These are phyloP conservation scores for Mycena vulgaris DNA, from an alignment of 768 basidiomycete genomes.

Conservation along the genomic window DNA sequence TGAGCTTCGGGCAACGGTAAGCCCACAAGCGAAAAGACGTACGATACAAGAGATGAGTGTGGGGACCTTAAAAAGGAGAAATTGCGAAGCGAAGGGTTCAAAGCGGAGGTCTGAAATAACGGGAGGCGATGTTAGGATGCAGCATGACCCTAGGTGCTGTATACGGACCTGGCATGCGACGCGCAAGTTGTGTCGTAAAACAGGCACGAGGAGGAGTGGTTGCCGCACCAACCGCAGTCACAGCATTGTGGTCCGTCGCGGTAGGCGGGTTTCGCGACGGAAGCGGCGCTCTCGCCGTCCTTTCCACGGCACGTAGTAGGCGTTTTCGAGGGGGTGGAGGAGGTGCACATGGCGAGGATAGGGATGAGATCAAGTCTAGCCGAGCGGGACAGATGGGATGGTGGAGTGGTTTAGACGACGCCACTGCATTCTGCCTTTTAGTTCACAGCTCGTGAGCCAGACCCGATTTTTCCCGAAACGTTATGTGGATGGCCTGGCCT, in stretches of 20 bases:
- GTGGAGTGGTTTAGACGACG: not conserved
- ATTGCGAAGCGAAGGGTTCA: too few species aligned
- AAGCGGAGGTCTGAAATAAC: too few species aligned
- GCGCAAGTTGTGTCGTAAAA: slow-evolving; percentile 32
- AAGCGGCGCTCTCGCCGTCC: slow-evolving; percentile 1
- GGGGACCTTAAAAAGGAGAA: not conserved
- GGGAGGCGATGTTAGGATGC: too few species aligned
- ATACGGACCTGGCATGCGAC: too few species aligned
- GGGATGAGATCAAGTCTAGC: not conserved
- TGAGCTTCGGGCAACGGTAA: too few species aligned
- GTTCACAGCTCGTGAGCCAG: not conserved
- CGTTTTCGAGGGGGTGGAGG: not conserved
- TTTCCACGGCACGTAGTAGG: not conserved
- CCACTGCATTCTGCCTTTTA: not conserved
- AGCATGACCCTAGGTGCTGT: too few species aligned
- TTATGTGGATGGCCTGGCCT: not conserved
- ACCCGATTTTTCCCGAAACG: not conserved
- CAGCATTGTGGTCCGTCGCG: slow-evolving; percentile 34
- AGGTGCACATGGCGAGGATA: slow-evolving; percentile 23
- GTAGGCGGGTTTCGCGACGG: slow-evolving; percentile 3
- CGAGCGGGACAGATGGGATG: not conserved
- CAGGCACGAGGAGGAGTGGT: slow-evolving; percentile 23
- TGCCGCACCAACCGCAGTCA: slow-evolving; percentile 31
- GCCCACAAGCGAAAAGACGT: too few species aligned
- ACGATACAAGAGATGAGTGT: too few species aligned